Evolutionary conservation across 1,284 basidiomycete species (phyloP).

Genomic region (Ganoderma multipileum): DNA sequence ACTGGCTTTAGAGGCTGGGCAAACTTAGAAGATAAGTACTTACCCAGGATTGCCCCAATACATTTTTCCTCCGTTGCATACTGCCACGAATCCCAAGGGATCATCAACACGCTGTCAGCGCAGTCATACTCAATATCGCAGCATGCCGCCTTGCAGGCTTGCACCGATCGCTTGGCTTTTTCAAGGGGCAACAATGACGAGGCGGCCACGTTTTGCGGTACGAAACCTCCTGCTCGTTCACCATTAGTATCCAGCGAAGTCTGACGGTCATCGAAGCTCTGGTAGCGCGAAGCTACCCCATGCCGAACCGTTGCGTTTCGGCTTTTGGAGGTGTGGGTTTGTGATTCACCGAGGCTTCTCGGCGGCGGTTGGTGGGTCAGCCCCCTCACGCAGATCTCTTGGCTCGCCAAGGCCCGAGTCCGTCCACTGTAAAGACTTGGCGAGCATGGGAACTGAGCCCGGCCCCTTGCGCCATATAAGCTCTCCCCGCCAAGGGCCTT

Average conservation of each 20-base stretch:
- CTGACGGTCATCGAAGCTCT: background rate
- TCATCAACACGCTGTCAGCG: background rate
- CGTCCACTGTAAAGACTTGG: slow-evolving; percentile 27
- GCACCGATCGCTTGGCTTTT: too few species aligned
- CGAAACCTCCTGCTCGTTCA: background rate
- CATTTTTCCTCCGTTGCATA: background rate
- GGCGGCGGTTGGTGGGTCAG: background rate
- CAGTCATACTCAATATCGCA: background rate
- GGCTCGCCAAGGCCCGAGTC: slow-evolving; percentile 27
- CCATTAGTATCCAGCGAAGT: background rate
- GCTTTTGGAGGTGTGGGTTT: background rate
- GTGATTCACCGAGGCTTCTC: background rate
- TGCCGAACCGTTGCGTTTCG: background rate
- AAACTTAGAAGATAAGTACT: background rate
- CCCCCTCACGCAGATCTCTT: slow-evolving; percentile 24
- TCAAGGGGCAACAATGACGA: background rate
- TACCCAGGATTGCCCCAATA: background rate
- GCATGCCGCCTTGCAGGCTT: too few species aligned
- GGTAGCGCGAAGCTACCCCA: background rate
- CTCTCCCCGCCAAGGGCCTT: slow-evolving; percentile 30
- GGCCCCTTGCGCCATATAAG: slow-evolving; percentile 21
- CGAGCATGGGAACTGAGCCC: slow-evolving; percentile 25
- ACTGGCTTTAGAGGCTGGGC: background rate
- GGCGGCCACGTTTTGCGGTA: background rate
- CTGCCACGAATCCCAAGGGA: background rate